phyloP scores from a whole-genome alignment of 176 grass and related monocot genomes.

The Eleusine coracana region DNA sequence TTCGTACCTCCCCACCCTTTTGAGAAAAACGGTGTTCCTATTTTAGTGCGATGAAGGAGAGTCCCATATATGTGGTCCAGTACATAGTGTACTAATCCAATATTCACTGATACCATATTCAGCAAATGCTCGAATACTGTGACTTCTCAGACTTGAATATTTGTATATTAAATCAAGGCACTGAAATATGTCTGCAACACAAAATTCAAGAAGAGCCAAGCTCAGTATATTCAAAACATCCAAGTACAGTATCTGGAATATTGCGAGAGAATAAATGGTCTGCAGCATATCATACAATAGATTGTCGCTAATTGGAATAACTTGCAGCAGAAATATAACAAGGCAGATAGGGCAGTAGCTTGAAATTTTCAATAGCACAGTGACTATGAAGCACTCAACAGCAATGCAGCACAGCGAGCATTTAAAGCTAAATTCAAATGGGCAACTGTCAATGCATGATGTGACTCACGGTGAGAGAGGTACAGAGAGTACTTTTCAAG shows the following conservation, averaged over 20 bases:
- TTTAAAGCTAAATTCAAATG: background rate
- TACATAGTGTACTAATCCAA: slow-evolving; percentile 76
- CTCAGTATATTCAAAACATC: slow-evolving; percentile 9
- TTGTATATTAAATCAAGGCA: slow-evolving; percentile 12
- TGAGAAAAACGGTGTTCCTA: slow-evolving; percentile 93
- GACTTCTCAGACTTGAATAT: background rate
- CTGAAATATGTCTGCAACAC: slow-evolving; percentile 4
- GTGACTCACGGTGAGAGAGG: background rate
- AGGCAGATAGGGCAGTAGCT: background rate
- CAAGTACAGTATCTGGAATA: background rate
- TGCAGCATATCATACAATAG: background rate
- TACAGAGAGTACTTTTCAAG: background rate
- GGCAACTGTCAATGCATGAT: background rate
- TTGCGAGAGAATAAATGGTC: background rate
- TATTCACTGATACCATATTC: slow-evolving; percentile 89
- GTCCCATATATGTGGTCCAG: slow-evolving; percentile 89
- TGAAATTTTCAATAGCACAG: background rate
- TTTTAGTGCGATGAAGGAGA: slow-evolving; percentile 73
- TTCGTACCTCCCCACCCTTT: slow-evolving; percentile 88
- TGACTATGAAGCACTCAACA: background rate
- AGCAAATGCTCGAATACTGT: background rate
- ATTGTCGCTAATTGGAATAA: background rate
- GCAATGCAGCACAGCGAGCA: background rate
- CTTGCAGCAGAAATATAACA: background rate
- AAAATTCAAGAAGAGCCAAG: slow-evolving; percentile 13